Evolutionary conservation across 2,329 filamentous ascomycete species (phyloP).

Genomic region (Pleomassaria siparia): DNA sequence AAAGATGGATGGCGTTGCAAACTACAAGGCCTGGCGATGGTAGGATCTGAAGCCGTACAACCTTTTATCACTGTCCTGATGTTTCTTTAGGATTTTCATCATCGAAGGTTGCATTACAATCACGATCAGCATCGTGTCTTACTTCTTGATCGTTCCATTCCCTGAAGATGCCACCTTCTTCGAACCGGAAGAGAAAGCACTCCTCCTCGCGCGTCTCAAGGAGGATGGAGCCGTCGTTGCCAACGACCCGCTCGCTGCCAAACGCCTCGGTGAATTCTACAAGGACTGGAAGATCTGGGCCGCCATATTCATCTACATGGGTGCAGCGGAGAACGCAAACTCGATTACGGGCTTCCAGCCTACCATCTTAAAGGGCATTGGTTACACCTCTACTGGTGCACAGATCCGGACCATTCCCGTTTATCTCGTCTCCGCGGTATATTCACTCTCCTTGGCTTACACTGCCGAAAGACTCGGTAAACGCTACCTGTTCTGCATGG

Average conservation of each 20-base stretch:
- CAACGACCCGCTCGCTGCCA: constrained; percentile 51
- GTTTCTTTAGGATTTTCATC: constrained; percentile 56
- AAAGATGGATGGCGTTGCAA: constrained; percentile 28
- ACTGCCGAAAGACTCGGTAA: constrained; percentile 26
- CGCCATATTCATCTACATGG: constrained; percentile 39
- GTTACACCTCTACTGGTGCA: constrained; percentile 36
- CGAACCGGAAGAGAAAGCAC: constrained; percentile 51
- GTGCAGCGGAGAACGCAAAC: constrained; percentile 35
- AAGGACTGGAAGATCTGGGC: constrained; percentile 59
- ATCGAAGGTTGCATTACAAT: constrained; percentile 60
- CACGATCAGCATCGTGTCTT: constrained; percentile 49
- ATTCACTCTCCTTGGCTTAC: constrained; percentile 33
- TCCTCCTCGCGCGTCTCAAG: constrained; percentile 55
- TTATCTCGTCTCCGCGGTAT: constrained; percentile 32
- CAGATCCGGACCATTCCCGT: constrained; percentile 41
- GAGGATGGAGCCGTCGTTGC: constrained; percentile 50
- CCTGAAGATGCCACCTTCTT: constrained; percentile 55
- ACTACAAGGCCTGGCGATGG: constrained; percentile 31
- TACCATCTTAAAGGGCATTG: constrained; percentile 39
- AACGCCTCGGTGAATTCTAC: constrained; percentile 45
- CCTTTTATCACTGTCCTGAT: not conserved
- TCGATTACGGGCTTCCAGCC: constrained; percentile 37
- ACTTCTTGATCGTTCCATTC: constrained; percentile 53
- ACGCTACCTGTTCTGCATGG: constrained; percentile 33
- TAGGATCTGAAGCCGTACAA: constrained; percentile 12